phyloP scores from a whole-genome alignment of 805 yeast genomes.

The Tetrapisispora iriomotensis region DNA sequence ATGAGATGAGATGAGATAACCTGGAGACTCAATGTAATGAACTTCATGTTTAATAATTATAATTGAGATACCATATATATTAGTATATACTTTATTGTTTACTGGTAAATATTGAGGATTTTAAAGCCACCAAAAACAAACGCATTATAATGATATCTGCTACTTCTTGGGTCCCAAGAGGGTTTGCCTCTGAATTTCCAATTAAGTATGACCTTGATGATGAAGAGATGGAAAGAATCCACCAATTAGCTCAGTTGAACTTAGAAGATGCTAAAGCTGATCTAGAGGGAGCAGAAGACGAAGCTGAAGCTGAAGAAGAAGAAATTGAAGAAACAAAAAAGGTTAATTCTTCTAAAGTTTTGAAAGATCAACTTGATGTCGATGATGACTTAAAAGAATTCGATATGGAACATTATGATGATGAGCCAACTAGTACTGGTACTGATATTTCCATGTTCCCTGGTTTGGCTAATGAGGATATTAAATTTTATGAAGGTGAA shows the following conservation, averaged over 20 bases:
- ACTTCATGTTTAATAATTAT: too few relatives aligned
- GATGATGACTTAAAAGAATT: conserved; percentile 87
- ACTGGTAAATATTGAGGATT: background rate
- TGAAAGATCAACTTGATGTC: conserved; percentile 46
- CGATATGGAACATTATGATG: conserved; percentile 77
- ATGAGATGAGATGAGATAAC: conserved; percentile 17
- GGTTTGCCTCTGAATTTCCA: conserved; percentile 88
- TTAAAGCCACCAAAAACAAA: background rate
- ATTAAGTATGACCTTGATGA: conserved; percentile 81
- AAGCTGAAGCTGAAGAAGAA: conserved; percentile 21
- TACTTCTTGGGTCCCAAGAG: conserved; percentile 92
- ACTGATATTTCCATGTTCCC: conserved; percentile 59
- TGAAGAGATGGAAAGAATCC: conserved; percentile 85
- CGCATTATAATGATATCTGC: conserved; percentile 65
- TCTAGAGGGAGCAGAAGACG: conserved; percentile 38
- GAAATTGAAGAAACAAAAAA: conserved; percentile 11
- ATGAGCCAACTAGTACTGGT: conserved; percentile 42
- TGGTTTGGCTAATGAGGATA: conserved; percentile 50
- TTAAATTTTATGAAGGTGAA: conserved; percentile 45
- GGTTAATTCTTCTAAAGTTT: conserved; percentile 9
- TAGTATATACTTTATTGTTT: background rate
- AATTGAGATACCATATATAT: too few relatives aligned
- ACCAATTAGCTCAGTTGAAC: conserved; percentile 74
- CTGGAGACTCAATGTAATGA: too few relatives aligned
- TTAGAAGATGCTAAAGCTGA: conserved; percentile 66